Evolutionary conservation across 805 yeast genomes (phyloP), one percentile per base, ranked within the genome.

Genomic region (Komagataella kurtzmanii): DNA sequence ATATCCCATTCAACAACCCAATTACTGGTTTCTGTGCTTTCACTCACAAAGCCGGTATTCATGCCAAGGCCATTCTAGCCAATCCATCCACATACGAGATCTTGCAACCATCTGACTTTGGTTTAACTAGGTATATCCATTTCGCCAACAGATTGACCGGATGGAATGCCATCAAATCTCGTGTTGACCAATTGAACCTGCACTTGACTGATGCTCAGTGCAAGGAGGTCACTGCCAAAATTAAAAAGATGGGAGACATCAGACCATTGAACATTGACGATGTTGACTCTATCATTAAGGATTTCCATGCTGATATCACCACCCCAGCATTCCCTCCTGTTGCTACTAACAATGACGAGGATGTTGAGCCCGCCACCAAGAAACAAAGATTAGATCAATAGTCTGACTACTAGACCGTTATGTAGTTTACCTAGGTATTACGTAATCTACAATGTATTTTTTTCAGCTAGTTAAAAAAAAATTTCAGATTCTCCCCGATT

Each of bases 1-100:
- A 91, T 71, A 79, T 93, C 63, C 99, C 99, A 54, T 91, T 91
- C 79, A 91, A 91, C 79, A 91, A 91, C 75, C 98, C 98, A 61
- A 88, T 91, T 69, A 91, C 99, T 46, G 99, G 99, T 40, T 93
- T 93, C 84, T 93, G 98, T 76, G 99, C 99, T 48, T 91, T 91
- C 75, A 91, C 99, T 54, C 99, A 91, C 76, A 91, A 91, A 78
- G 99, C 99, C 53, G 99, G 99, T 71, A 90, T 91, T 67, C 99
- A 91, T 69, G 98, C 99, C 63, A 91, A 93, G 77, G 98, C 98
- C 53, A 91, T 91, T 60, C 79, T 91, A 58, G 99, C 99, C 54
- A 93, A 91, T 73, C 99, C 99, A 56, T 88, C 97, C 49, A 93
- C 98, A 17, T 91, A 91, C 70, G 99, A 91, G 76, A 91, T 91